Evolutionary conservation across 495 filamentous ascomycete genomes (phyloP), one percentile per base, ranked within the genome.

Genomic region (Lasiosphaeria ovina): DNA sequence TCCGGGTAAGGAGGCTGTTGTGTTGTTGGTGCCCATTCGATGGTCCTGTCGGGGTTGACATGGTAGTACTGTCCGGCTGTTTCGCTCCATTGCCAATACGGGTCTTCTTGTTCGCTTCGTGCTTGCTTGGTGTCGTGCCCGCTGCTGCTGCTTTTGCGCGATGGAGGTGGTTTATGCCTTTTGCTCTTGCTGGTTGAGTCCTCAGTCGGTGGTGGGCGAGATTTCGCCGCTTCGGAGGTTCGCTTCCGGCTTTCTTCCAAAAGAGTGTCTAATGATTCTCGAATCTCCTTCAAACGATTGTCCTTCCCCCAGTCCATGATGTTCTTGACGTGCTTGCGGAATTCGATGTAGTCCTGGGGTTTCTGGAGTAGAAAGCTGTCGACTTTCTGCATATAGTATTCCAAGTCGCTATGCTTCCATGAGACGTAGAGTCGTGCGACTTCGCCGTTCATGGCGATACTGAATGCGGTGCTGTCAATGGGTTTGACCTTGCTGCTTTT

Each of bases 161-260:
- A 24, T 55, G 17, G 60, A 38, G 48, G 63, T 38, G 14, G n/a
- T n/a, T n/a, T n/a, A n/a, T n/a, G n/a, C n/a, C n/a, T n/a, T n/a
- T n/a, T n/a, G n/a, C n/a, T n/a, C n/a, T n/a, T n/a, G n/a, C n/a
- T n/a, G n/a, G n/a, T n/a, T n/a, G n/a, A n/a, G n/a, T n/a, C n/a
- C n/a, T n/a, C n/a, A n/a, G n/a, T n/a, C n/a, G n/a, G n/a, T n/a
- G n/a, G n/a, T n/a, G n/a, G n/a, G n/a, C n/a, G n/a, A n/a, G n/a
- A n/a, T n/a, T n/a, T n/a, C n/a, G n/a, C n/a, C n/a, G n/a, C 63
- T 66, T 57, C 60, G 63, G 34, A 16, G 38, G n/a, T 63, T 59
- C 47, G 60, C 50, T 57, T 65, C 60, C 45, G 51, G 66, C 57
- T 73, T 58, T 10, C 61, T 59, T 50, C 64, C 68, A 31, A 70